Percentiles rank a stretch among this genome's conserved stretches.
Evolutionary conservation across 1,284 basidiomycete species (phyloP).

Genomic region (Cryptococcus neoformans): DNA sequence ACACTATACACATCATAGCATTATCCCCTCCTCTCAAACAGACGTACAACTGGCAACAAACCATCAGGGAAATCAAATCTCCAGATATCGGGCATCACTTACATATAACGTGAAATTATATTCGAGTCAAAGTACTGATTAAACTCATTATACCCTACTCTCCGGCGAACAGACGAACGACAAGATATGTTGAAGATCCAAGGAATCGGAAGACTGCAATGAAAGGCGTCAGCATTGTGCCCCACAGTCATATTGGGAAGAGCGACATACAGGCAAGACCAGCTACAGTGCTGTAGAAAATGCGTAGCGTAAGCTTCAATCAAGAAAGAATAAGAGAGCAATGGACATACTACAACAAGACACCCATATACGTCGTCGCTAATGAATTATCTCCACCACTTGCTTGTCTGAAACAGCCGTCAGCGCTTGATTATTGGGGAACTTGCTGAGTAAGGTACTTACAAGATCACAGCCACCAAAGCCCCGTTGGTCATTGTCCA

Average conservation of each 20-base stretch:
- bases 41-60: too few relatives aligned
- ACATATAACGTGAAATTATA: too few relatives aligned
- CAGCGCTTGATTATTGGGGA: not conserved
- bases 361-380: slow-evolving; percentile 52
- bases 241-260: too few relatives aligned
- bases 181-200: slow-evolving; percentile 63
- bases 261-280: slow-evolving; percentile 7
- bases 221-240: too few relatives aligned
- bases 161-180: slow-evolving; percentile 61
- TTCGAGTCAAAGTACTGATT: too few relatives aligned
- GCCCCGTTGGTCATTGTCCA: slow-evolving; percentile 82
- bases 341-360: slow-evolving; percentile 34
- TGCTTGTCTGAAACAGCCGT: slow-evolving; percentile 25
- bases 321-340: slow-evolving; percentile 24
- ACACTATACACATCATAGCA: too few relatives aligned
- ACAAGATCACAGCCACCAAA: slow-evolving; percentile 69
- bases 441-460: slow-evolving; percentile 30
- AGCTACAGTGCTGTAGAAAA: slow-evolving; percentile 47
- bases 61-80: too few relatives aligned
- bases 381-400: slow-evolving; percentile 49
- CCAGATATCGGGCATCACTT: too few relatives aligned
- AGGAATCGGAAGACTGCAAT: slow-evolving; percentile 56
- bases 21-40: too few relatives aligned
- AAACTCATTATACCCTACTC: too few relatives aligned
- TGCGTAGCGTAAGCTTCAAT: not conserved